phyloP scores from a whole-genome alignment of 345 rosid species.

The Clarkia xantiana region DNA sequence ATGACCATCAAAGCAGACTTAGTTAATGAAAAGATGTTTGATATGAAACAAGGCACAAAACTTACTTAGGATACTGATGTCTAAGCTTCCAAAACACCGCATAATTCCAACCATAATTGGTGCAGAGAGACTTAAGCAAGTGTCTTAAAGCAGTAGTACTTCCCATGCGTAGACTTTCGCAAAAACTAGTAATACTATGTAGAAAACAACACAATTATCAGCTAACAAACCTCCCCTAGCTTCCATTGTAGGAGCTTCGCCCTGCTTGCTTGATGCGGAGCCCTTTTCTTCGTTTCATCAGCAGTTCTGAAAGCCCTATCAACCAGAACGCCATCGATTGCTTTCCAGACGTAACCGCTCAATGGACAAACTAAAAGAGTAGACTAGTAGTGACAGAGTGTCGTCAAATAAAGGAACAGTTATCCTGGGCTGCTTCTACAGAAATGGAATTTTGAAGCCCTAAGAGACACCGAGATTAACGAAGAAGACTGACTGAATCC shows the following conservation, averaged over 20 bases:
- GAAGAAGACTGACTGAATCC: too few relatives aligned
- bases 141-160: conserved; percentile 26
- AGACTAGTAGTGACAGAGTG: too few relatives aligned
- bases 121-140: conserved; percentile 32
- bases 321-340: conserved; percentile 22
- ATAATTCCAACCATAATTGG: conserved; percentile 35
- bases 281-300: conserved; percentile 36
- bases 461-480: too few relatives aligned
- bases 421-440: too few relatives aligned
- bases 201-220: neutral
- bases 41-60: neutral
- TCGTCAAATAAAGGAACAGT: too few relatives aligned
- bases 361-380: too few relatives aligned
- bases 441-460: too few relatives aligned
- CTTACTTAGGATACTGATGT: conserved; percentile 38
- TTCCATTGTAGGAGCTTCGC: conserved; percentile 44
- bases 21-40: neutral
- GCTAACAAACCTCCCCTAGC: conserved; percentile 20
- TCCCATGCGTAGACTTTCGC: conserved; percentile 21
- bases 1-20: neutral
- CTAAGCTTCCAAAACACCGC: conserved; percentile 48
- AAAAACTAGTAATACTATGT: neutral
- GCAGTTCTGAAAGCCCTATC: conserved; percentile 29
- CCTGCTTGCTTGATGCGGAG: conserved; percentile 44
- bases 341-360: too few relatives aligned